Conservation (phyloP, 768 basidiomycete species). For the Galerina sulciceps region DNA sequence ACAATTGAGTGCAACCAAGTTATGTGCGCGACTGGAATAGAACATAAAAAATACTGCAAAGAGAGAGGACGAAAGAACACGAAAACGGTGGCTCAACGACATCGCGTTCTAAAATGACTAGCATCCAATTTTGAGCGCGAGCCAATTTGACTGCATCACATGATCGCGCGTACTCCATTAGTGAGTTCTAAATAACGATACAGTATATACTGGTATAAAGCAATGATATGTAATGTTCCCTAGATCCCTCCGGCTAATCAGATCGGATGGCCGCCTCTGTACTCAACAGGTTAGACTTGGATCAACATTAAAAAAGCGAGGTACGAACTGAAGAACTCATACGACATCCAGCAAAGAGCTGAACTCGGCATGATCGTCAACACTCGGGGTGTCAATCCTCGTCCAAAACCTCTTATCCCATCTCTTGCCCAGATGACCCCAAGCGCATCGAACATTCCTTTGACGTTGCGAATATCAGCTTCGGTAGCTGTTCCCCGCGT, state of each 20-base stretch:
- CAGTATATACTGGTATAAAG: constrained; percentile 10
- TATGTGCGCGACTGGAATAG: constrained; percentile 4
- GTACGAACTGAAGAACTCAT: constrained; percentile 94
- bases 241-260: constrained; percentile 30
- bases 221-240: constrained; percentile 9
- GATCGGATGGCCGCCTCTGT: constrained; percentile 71
- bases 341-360: constrained; percentile 96
- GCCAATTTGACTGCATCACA: neutral
- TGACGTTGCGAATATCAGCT: constrained; percentile 78
- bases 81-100: constrained; percentile 8
- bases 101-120: neutral
- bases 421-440: constrained; percentile 87
- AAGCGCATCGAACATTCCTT: constrained; percentile 88
- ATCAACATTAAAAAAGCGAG: neutral
- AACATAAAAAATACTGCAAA: constrained; percentile 16
- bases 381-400: constrained; percentile 90
- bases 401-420: constrained; percentile 81
- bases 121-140: neutral
- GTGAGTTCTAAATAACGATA: constrained; percentile 3
- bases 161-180: constrained; percentile 9
- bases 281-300: constrained; percentile 15
- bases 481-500: constrained; percentile 92
- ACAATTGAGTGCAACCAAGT: no score
- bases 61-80: constrained; percentile 15
- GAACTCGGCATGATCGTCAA: constrained; percentile 97